phyloP scores from a whole-genome alignment of 2,329 filamentous ascomycete species.

The Ophiostoma fasciatum region DNA sequence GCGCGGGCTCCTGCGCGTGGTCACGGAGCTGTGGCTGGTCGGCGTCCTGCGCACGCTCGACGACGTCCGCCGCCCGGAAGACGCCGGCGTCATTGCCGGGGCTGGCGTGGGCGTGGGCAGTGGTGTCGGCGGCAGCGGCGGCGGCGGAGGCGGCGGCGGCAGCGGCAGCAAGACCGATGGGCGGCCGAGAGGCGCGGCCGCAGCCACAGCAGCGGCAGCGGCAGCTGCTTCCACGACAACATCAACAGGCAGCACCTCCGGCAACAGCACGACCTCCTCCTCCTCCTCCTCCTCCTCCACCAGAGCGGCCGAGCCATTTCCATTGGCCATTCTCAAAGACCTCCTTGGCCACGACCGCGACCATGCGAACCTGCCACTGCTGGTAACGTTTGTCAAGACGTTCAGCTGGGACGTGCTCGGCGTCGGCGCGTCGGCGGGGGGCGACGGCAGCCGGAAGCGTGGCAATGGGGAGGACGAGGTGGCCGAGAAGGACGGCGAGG shows the following conservation, averaged over 20 bases:
- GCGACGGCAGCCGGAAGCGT: constrained; percentile 70
- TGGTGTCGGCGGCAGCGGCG: too few species aligned
- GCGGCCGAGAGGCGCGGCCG: too few species aligned
- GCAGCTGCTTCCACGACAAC: too few species aligned
- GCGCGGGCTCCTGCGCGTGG: constrained; percentile 70
- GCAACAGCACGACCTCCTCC: too few species aligned
- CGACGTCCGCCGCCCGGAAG: constrained; percentile 47
- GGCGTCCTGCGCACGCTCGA: constrained; percentile 71
- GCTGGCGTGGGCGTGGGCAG: too few species aligned
- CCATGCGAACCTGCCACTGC: constrained; percentile 75
- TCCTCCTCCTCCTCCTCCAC: too few species aligned
- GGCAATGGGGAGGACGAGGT: constrained; percentile 50
- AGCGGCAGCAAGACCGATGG: too few species aligned
- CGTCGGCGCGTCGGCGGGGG: constrained; percentile 46
- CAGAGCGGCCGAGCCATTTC: constrained; percentile 91
- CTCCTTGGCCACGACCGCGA: constrained; percentile 87
- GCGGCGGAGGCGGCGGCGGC: too few species aligned
- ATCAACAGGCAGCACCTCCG: too few species aligned
- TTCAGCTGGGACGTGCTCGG: constrained; percentile 94
- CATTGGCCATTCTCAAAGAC: constrained; percentile 94
- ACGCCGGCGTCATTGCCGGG: too few species aligned
- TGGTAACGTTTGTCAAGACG: constrained; percentile 89
- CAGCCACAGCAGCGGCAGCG: too few species aligned
- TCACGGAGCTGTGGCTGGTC: constrained; percentile 92
- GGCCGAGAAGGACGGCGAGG: background rate